Evolutionary conservation across 202 grass and related monocot species (phyloP).

Genomic region (Elaeis oleifera): DNA sequence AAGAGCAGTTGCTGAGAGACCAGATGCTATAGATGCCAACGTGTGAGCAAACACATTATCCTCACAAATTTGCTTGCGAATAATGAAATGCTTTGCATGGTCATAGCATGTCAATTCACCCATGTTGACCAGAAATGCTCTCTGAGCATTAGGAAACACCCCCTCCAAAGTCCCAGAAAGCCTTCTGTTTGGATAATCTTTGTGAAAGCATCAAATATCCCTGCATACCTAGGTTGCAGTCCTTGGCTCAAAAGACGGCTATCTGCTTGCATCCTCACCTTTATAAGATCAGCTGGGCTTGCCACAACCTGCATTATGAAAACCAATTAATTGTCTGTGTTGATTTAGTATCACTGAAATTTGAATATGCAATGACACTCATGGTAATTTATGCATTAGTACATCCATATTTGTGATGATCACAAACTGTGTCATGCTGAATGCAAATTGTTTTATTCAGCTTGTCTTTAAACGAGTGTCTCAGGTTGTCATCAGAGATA

Average conservation of each 20-base stretch:
- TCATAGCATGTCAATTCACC: slow-evolving; percentile 77
- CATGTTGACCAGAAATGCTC: slow-evolving; percentile 86
- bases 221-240: slow-evolving; percentile 41
- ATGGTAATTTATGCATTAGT: too few relatives aligned
- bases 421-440: too few relatives aligned
- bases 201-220: slow-evolving; percentile 45
- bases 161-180: slow-evolving; percentile 52
- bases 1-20: slow-evolving; percentile 45
- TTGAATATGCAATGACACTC: too few relatives aligned
- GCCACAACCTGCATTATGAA: slow-evolving; percentile 51
- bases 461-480: too few relatives aligned
- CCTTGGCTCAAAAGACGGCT: slow-evolving; percentile 38
- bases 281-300: slow-evolving; percentile 79
- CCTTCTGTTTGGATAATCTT: slow-evolving; percentile 55
- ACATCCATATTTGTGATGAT: too few relatives aligned
- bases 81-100: slow-evolving; percentile 67
- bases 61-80: slow-evolving; percentile 41
- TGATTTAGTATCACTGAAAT: too few relatives aligned
- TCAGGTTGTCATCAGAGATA: too few relatives aligned
- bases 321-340: too few relatives aligned
- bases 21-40: slow-evolving; percentile 60
- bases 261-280: slow-evolving; percentile 88
- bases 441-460: too few relatives aligned
- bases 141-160: slow-evolving; percentile 57
- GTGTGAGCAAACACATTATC: slow-evolving; percentile 65